These are phyloP conservation scores for Trapa bicornis DNA, from an alignment of 345 rosid genomes.

Conservation along the genomic window DNA sequence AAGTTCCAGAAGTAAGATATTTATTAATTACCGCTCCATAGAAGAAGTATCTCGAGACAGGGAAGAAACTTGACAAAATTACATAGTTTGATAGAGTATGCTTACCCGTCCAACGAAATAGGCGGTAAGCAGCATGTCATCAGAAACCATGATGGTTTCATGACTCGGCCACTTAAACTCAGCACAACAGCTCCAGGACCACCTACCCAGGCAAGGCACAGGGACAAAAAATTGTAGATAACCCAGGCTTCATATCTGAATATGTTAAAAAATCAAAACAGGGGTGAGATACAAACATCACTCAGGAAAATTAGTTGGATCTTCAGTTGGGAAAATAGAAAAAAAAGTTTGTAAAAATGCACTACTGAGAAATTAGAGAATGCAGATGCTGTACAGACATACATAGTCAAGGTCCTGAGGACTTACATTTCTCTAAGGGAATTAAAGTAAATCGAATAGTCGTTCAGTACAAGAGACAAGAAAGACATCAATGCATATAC, in stretches of 20 bases:
- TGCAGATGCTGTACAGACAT: neutral
- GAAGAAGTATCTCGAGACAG: neutral
- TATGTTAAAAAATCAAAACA: conserved; percentile 3
- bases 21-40: neutral
- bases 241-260: conserved; percentile 99
- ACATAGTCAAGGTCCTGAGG: neutral
- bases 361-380: neutral
- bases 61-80: neutral
- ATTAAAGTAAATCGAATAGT: conserved; percentile 74
- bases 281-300: neutral
- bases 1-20: conserved; percentile 5
- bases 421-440: conserved; percentile 95
- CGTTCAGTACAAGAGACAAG: conserved; percentile 55
- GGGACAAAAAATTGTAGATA: conserved; percentile 77
- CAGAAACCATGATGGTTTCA: conserved; percentile 73
- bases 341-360: neutral
- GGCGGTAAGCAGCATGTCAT: conserved; percentile 98
- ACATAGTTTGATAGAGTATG: conserved; percentile 10
- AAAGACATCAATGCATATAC: conserved; percentile 89
- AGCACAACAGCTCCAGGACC: conserved; percentile 94
- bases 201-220: conserved; percentile 98
- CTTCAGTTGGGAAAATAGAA: neutral
- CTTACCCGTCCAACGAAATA: conserved; percentile 76
- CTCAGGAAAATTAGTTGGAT: neutral
- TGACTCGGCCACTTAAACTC: conserved; percentile 74